phyloP scores from a whole-genome alignment of 1,139 yeast genomes.

The Suhomyces wounanorum region DNA sequence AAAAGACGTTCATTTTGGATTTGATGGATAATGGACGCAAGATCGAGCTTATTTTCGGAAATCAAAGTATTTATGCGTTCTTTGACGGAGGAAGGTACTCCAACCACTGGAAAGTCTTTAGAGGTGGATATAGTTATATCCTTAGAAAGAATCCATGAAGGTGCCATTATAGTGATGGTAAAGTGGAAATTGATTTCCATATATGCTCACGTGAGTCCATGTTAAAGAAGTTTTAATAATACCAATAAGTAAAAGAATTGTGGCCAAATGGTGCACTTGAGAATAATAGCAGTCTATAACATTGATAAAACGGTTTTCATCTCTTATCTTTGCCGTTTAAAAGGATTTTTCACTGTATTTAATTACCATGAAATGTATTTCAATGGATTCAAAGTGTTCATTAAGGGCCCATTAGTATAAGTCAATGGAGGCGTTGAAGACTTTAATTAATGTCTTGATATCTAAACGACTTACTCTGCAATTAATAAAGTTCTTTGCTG shows the following conservation, averaged over 20 bases:
- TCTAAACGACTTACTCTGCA: too few species aligned
- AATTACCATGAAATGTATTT: too few species aligned
- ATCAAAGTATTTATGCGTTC: not conserved
- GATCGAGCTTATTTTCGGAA: not conserved
- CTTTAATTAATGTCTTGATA: too few species aligned
- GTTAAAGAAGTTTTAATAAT: not conserved
- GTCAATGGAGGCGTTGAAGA: too few species aligned
- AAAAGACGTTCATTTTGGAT: not conserved
- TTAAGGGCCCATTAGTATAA: too few species aligned
- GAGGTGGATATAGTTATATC: not conserved
- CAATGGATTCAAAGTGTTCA: too few species aligned
- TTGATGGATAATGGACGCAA: not conserved
- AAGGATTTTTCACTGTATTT: too few species aligned
- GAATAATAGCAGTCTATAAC: too few species aligned
- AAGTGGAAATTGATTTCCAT: not conserved
- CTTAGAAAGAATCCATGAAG: not conserved
- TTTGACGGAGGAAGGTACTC: not conserved
- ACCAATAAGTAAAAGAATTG: not conserved
- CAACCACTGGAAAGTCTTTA: not conserved
- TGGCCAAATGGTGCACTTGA: too few species aligned
- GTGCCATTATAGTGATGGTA: not conserved
- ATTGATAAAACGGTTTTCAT: too few species aligned
- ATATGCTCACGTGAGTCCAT: conserved; percentile 1
- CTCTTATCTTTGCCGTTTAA: too few species aligned
- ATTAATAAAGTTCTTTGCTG: too few species aligned